phyloP scores from a whole-genome alignment of 495 filamentous ascomycete species.

The Xylaria intraflava region DNA sequence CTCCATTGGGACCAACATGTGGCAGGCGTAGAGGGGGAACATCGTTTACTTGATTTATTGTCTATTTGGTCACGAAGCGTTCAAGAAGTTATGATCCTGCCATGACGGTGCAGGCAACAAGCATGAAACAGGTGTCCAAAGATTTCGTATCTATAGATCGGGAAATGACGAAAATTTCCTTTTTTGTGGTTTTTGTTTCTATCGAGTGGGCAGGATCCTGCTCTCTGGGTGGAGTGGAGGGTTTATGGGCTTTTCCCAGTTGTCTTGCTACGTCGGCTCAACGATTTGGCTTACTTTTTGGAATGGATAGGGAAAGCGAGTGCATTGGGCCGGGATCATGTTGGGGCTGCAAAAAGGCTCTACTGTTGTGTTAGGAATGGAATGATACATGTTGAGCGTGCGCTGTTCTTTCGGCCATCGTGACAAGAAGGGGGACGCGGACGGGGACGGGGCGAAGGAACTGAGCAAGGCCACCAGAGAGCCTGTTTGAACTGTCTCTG shows the following conservation, averaged over 20 bases:
- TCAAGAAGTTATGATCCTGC: constrained; percentile 3
- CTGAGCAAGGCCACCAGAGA: background rate
- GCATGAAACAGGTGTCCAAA: constrained; percentile 29
- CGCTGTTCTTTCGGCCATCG: background rate
- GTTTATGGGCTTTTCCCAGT: background rate
- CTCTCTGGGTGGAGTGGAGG: constrained; percentile 5
- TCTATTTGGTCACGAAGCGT: constrained; percentile 3
- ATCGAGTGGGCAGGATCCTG: constrained; percentile 7
- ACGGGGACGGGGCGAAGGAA: background rate
- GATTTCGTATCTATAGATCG: constrained; percentile 24
- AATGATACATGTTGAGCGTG: background rate
- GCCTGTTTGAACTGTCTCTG: background rate
- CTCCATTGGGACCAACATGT: constrained; percentile 4
- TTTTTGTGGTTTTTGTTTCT: constrained; percentile 12
- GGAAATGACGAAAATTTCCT: constrained; percentile 26
- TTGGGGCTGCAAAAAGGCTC: background rate
- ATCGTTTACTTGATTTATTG: constrained; percentile 3
- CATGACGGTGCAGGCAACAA: constrained; percentile 6
- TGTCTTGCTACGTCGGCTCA: background rate
- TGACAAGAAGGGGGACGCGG: too few species aligned
- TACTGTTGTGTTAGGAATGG: constrained; percentile 2
- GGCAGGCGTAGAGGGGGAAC: constrained; percentile 8
- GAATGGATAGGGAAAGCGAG: constrained; percentile 1
- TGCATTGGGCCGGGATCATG: background rate
- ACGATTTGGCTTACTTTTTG: background rate